Evolutionary conservation across 2,329 filamentous ascomycete genomes (phyloP).

Genomic region (Colletotrichum phormii): DNA sequence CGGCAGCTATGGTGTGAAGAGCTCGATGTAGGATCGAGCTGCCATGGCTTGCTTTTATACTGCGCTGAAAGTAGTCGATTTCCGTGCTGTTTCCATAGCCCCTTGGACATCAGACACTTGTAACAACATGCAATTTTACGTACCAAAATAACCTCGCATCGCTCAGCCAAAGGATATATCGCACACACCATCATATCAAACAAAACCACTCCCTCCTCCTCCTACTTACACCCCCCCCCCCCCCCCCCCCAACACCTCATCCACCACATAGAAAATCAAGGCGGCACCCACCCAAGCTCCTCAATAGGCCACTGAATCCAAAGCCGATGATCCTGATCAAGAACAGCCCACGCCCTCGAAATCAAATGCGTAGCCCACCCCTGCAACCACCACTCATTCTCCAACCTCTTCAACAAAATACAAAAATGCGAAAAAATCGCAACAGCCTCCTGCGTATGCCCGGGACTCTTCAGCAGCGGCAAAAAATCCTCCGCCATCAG

Average conservation of each 20-base stretch:
- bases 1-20: too few relatives aligned
- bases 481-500: conserved; percentile 49
- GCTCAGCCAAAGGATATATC: not conserved
- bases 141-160: not conserved
- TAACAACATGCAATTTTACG: not conserved
- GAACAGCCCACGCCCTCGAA: conserved; percentile 43
- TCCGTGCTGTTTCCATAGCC: too few relatives aligned
- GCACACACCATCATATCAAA: not conserved
- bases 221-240: too few relatives aligned
- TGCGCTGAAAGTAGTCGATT: too few relatives aligned
- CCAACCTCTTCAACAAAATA: conserved; percentile 46
- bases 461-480: conserved; percentile 44
- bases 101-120: not conserved
- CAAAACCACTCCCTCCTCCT: not conserved
- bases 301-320: conserved; percentile 47
- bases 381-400: conserved; percentile 51
- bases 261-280: not conserved
- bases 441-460: conserved; percentile 45
- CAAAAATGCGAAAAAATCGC: conserved; percentile 51
- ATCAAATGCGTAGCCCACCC: conserved; percentile 50
- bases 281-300: conserved; percentile 41
- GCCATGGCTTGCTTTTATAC: too few relatives aligned
- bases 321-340: conserved; percentile 51
- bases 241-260: not conserved
- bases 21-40: too few relatives aligned